phyloP scores from a whole-genome alignment of 192 early-diverging fungal species.

The Helicostylum pulchrum region DNA sequence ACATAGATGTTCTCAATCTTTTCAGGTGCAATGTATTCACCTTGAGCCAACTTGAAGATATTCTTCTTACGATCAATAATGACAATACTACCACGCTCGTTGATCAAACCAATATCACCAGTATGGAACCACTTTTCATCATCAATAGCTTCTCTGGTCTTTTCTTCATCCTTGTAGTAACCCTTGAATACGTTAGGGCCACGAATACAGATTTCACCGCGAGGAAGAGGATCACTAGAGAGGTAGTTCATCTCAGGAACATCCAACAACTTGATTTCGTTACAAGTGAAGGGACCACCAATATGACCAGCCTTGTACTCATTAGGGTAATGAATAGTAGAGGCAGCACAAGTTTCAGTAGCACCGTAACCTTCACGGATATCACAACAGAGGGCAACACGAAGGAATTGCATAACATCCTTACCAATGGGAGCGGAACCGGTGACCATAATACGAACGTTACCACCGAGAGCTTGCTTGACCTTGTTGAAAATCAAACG shows the following conservation, averaged over 20 bases:
- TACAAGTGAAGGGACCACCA: constrained; percentile 62
- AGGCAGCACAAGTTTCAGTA: constrained; percentile 71
- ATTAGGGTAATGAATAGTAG: constrained; percentile 46
- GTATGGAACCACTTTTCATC: constrained; percentile 86
- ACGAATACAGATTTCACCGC: constrained; percentile 85
- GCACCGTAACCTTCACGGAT: constrained; percentile 89
- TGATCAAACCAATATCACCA: constrained; percentile 80
- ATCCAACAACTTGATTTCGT: constrained; percentile 85
- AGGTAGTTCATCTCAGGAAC: constrained; percentile 87
- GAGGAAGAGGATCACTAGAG: constrained; percentile 75
- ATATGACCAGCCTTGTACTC: constrained; percentile 77
- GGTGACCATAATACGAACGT: constrained; percentile 74
- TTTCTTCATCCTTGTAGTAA: constrained; percentile 75
- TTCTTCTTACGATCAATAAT: constrained; percentile 88
- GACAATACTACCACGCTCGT: constrained; percentile 60
- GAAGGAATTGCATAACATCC: constrained; percentile 78
- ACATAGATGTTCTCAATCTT: constrained; percentile 71
- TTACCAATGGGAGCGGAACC: constrained; percentile 85
- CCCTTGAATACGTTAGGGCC: constrained; percentile 73
- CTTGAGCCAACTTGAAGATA: constrained; percentile 57
- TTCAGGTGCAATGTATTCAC: constrained; percentile 83
- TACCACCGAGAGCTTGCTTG: constrained; percentile 73
- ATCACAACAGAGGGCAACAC: constrained; percentile 72
- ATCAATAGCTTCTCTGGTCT: constrained; percentile 72
- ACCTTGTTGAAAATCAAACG: constrained; percentile 79